Evolutionary conservation across 2,329 filamentous ascomycete species (phyloP).

Genomic region (Ceratocystis harringtonii): DNA sequence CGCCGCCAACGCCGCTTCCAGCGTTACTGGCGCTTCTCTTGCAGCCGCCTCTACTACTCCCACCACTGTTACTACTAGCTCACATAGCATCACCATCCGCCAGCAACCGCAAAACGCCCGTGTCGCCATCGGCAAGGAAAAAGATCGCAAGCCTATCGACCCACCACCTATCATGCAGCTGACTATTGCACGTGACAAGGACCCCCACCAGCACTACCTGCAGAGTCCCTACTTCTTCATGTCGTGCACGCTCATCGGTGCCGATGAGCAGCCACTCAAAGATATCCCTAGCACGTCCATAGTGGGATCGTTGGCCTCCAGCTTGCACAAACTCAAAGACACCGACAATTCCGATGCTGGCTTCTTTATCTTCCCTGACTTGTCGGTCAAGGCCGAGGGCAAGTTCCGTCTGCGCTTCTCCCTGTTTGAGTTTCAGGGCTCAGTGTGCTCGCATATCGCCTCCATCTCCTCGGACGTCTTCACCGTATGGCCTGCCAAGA

Average conservation of each 20-base stretch:
- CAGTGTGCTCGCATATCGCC: slow-evolving; percentile 24
- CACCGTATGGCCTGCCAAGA: slow-evolving; percentile 48
- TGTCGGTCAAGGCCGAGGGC: slow-evolving; percentile 64
- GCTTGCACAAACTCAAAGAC: slow-evolving; percentile 69
- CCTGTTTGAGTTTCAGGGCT: slow-evolving; percentile 43
- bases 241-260: slow-evolving; percentile 31
- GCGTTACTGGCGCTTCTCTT: background rate
- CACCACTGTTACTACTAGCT: slow-evolving; percentile 1
- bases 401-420: slow-evolving; percentile 60
- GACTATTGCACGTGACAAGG: slow-evolving; percentile 26
- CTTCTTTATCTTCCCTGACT: slow-evolving; percentile 82
- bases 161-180: slow-evolving; percentile 75
- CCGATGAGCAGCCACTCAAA: slow-evolving; percentile 27
- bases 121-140: slow-evolving; percentile 59
- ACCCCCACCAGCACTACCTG: slow-evolving; percentile 32
- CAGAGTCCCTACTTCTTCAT: slow-evolving; percentile 34
- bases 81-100: slow-evolving; percentile 35
- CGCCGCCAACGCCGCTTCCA: slow-evolving; percentile 1
- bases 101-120: slow-evolving; percentile 54
- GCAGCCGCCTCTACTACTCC: background rate
- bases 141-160: slow-evolving; percentile 76
- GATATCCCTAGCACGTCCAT: slow-evolving; percentile 35
- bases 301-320: slow-evolving; percentile 62
- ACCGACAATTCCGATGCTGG: slow-evolving; percentile 61
- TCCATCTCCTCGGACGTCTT: slow-evolving; percentile 49